A percentile compares a stretch with the other conserved stretches of the same genome.
Evolutionary conservation across 2,329 filamentous ascomycete species (phyloP).

Genomic region (Fusarium robinianum): DNA sequence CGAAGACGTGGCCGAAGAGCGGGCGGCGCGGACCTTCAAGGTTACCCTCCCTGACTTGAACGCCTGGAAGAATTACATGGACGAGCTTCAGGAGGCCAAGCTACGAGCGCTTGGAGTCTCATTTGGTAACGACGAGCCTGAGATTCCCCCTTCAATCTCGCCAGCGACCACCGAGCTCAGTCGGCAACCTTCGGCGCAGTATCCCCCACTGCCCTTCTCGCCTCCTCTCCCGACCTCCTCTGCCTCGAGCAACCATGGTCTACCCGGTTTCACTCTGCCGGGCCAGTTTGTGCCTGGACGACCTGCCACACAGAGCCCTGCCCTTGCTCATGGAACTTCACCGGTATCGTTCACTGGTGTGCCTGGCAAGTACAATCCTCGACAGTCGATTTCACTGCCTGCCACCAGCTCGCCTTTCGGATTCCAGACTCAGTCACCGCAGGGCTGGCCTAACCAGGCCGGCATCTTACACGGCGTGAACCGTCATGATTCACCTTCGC

Average conservation of each 20-base stretch:
- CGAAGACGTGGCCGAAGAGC: conserved; percentile 61
- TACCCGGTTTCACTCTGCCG: conserved; percentile 61
- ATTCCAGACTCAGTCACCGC: conserved; percentile 64
- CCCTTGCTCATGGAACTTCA: conserved; percentile 68
- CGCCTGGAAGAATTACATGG: conserved; percentile 76
- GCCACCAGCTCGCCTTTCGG: conserved; percentile 69
- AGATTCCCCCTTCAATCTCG: conserved; percentile 65
- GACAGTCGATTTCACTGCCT: conserved; percentile 73
- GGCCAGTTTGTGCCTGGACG: conserved; percentile 63
- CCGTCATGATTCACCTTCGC: conserved; percentile 67
- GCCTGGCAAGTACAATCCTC: conserved; percentile 65
- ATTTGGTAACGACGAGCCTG: conserved; percentile 73
- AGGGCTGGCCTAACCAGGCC: conserved; percentile 62
- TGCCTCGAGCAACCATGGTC: conserved; percentile 68
- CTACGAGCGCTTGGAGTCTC: conserved; percentile 88
- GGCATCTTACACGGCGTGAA: conserved; percentile 58
- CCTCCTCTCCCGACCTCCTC: conserved; percentile 82
- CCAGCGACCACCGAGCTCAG: conserved; percentile 65
- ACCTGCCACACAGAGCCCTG: conserved; percentile 65
- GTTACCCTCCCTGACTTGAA: conserved; percentile 74
- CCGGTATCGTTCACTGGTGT: conserved; percentile 70
- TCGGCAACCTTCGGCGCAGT: conserved; percentile 72
- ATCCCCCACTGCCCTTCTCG: conserved; percentile 78
- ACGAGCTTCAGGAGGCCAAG: conserved; percentile 86
- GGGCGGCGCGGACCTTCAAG: conserved; percentile 55